A percentile compares a stretch with the other conserved stretches of the same genome.
phyloP scores from a whole-genome alignment of 23 red algal species.

The Gracilariopsis chorda region DNA sequence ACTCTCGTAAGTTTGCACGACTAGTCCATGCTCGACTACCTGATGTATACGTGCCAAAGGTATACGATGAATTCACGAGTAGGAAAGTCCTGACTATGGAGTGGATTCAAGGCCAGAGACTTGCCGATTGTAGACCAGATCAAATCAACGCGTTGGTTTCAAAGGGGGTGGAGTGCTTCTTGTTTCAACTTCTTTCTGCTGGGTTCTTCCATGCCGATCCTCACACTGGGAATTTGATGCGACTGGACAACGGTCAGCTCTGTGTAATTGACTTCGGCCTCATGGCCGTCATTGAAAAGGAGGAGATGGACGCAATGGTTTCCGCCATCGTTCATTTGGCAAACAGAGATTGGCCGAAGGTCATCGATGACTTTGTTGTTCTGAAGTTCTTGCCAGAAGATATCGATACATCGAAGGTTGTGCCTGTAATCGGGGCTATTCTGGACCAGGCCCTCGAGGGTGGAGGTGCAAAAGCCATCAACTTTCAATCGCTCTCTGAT shows the following conservation, averaged over 20 bases:
- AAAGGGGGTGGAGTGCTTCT: conserved; percentile 89
- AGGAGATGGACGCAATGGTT: conserved; percentile 87
- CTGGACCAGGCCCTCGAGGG: conserved; percentile 95
- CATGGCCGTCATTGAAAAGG: conserved; percentile 79
- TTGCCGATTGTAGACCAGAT: conserved; percentile 72
- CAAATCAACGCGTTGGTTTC: conserved; percentile 69
- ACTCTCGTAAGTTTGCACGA: conserved; percentile 72
- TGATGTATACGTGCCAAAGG: conserved; percentile 73
- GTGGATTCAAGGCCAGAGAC: conserved; percentile 86
- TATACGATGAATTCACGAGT: conserved; percentile 79
- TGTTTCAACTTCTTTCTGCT: conserved; percentile 83
- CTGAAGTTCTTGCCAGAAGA: conserved; percentile 79
- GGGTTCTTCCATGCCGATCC: conserved; percentile 97
- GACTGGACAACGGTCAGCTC: conserved; percentile 64
- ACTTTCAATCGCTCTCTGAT: conserved; percentile 88
- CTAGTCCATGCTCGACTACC: conserved; percentile 30
- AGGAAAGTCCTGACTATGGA: conserved; percentile 92
- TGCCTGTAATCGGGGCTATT: conserved; percentile 81
- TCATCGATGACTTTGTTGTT: conserved; percentile 93
- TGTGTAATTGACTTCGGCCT: conserved; percentile 95
- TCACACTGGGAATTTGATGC: conserved; percentile 86
- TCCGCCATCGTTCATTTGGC: conserved; percentile 92
- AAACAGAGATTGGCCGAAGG: conserved; percentile 87
- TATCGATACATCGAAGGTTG: conserved; percentile 65
- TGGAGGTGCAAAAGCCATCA: conserved; percentile 92